Conservation (phyloP, 169 alveolate genomes). For the Eimeria brunetti region DNA sequence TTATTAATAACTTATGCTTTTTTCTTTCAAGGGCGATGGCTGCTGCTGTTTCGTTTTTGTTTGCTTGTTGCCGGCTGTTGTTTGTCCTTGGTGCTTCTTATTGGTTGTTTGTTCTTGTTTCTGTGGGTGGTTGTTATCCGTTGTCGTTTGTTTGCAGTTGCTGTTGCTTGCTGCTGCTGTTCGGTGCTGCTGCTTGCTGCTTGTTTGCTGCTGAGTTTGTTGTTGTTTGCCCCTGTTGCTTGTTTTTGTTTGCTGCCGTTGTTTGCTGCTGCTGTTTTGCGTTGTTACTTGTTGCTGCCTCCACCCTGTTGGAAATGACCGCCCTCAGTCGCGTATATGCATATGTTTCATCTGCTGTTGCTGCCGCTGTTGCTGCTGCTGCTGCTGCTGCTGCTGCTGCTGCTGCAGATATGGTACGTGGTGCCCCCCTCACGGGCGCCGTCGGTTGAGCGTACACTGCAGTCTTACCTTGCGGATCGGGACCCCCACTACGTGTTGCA, state of each 20-base stretch:
- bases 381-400: neutral
- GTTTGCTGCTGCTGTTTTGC: neutral
- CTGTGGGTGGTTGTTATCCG: neutral
- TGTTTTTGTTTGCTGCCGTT: neutral
- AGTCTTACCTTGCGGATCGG: conserved; percentile 77
- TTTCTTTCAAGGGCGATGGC: no score
- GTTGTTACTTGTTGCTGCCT: neutral
- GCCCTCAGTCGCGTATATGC: no score
- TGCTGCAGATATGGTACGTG: conserved; percentile 92
- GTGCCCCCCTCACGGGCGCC: conserved; percentile 91
- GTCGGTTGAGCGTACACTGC: conserved; percentile 90
- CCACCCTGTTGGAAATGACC: no score
- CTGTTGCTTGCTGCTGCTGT: no score
- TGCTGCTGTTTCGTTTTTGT: neutral
- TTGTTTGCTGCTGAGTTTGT: no score
- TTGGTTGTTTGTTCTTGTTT: neutral
- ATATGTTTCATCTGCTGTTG: no score
- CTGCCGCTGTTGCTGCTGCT: neutral
- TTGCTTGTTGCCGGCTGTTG: neutral
- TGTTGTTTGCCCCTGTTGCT: no score
- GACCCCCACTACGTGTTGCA: conserved; percentile 88
- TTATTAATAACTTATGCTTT: neutral
- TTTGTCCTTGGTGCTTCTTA: neutral
- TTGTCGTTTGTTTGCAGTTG: no score
- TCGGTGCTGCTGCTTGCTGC: neutral